Evolutionary conservation across 1,284 basidiomycete genomes (phyloP), one percentile per base, ranked within the genome.

Genomic region (Naganishia albida): DNA sequence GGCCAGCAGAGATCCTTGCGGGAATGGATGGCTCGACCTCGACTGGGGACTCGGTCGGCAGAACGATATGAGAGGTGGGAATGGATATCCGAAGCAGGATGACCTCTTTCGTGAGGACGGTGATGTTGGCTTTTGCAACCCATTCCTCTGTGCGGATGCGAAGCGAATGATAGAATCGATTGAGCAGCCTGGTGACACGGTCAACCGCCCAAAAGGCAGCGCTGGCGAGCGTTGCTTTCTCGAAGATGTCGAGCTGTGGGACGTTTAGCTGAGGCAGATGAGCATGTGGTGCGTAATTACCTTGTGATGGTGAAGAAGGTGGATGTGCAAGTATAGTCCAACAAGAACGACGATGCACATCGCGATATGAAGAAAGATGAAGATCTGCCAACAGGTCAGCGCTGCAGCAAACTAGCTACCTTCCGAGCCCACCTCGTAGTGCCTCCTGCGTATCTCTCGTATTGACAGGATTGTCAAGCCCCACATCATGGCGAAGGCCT

Each of bases 141-240:
- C 23, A 38, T 1, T 39, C 46, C 6, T 39, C 10, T 28, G 1
- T 7, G 25, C 3, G 7, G 7, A 30, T 15, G 38, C 18, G n/a
- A 23, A 60, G 28, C 8, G 56, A 60, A 8, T 49, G 34, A n/a
- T 50, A 50, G 23, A 60, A 30, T 4, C 56, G 56, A 30, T 34
- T 49, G 46, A 38, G 48, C 7, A 60, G 34, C 18, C 56, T 30
- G 6, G 49, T 16, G 56, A 60, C 7, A 8, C 56, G 56, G 46
- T 60, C 56, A 26, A 60, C 49, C 12, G 56, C 56, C 56, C 56
- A 60, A 26, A 60, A 60, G 1, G 56, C 56, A 30, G 48, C 56
- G 20, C 56, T 60, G 7, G 56, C 56, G 8, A 60, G 18, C 8
- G 46, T 50, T 6, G 46, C 46, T 39, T 46, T 49, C 28, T 28